Base-by-base conservation (phyloP, 2,329 filamentous ascomycete genomes). In the Aspergillus pseudotamarii region DNA sequence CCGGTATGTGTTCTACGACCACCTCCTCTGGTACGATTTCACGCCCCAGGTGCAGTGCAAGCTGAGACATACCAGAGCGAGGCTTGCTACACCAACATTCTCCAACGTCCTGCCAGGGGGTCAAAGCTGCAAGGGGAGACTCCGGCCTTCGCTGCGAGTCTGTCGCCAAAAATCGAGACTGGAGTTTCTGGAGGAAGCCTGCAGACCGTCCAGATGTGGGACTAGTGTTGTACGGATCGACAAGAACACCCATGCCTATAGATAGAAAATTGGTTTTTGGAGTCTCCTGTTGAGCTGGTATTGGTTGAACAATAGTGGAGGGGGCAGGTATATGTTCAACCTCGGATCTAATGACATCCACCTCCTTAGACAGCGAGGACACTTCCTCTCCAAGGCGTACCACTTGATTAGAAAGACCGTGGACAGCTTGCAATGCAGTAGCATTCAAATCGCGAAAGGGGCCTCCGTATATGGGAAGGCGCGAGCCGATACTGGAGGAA, bases 81-180 rank as follows among this genome's bases (percentile, higher is more conserved):
- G 76, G 73, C 11, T 81, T 77, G 5, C 90, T 88, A 76, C 94
- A 98, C 91, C 93, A 98, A 77, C 93, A 96, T 65, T 98, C 91
- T 23, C 91, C 92, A 38, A 90, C 85, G 56, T 96, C 91, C 11
- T 88, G 82, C 93, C 94, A 97, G 4, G 82, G 79, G 1, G 78
- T 74, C 2, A 97, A 82, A 0, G 91, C 92, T 0, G 82, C 76
- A n/a, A 80, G 71, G 0, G 84, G 83, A 1, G 83, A 79, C 23
- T 70, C 65, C 16, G 75, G 71, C 69, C 69, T 53, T 58, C 58
- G 70, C 59, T 69, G 60, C 19, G 61, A 19, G 23, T 46, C 38
- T 9, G 36, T 30, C 1, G 61, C 11, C 28, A 63, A 46, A 23
- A 66, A 12, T 69, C 64, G 21, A 14, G 69, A 60, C 16, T 26